Conservation (phyloP, 176 grass and related monocot genomes). For the Aegilops tauschii region DNA sequence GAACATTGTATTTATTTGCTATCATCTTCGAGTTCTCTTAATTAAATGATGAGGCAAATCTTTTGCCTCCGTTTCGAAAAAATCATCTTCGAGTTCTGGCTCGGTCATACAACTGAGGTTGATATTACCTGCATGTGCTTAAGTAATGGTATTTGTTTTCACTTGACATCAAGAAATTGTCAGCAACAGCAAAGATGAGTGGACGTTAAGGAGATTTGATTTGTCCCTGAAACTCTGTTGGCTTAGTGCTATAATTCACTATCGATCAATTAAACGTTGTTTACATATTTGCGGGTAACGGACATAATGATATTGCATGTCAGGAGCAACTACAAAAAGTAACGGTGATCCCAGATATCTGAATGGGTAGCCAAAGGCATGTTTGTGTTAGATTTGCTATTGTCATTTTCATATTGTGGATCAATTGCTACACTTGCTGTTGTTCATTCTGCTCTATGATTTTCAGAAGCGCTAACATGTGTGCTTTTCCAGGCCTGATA, state of each 20-base stretch:
- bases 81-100: neutral
- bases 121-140: conserved; percentile 13
- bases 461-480: conserved; percentile 2
- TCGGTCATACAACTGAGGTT: neutral
- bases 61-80: too few relatives aligned
- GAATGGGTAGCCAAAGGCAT: neutral
- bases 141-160: neutral
- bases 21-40: neutral
- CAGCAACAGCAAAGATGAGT: neutral
- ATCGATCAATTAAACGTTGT: neutral
- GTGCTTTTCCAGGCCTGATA: conserved; percentile 53
- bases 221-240: neutral
- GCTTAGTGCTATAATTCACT: neutral
- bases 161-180: neutral
- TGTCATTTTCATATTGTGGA: neutral
- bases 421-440: neutral
- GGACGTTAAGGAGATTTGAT: neutral
- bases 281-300: neutral
- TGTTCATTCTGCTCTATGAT: neutral
- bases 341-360: neutral
- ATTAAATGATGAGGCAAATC: too few relatives aligned
- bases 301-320: neutral
- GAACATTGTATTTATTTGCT: neutral
- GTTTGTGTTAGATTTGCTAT: neutral
- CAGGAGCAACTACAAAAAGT: neutral